Conservation (phyloP, 495 filamentous ascomycete species). For the Penicillium dipodomyicola region DNA sequence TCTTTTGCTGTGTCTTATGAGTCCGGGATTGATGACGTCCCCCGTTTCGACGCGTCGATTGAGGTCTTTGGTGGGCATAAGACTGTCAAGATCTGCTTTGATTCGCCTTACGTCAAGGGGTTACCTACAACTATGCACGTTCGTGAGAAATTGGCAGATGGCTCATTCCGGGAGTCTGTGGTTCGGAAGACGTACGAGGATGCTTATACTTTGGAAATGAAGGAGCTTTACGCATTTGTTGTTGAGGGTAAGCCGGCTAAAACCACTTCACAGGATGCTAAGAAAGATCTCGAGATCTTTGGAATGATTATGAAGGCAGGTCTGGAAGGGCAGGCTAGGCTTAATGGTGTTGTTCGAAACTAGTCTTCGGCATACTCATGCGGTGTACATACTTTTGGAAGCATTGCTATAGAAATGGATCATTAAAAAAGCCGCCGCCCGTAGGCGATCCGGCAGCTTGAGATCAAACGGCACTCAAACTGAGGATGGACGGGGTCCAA, state of each 20-base stretch:
- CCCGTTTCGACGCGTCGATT: slow-evolving; percentile 50
- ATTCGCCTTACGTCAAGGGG: slow-evolving; percentile 51
- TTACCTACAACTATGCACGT: slow-evolving; percentile 44
- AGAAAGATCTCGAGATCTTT: slow-evolving; percentile 36
- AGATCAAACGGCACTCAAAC: neutral
- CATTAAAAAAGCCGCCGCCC: neutral
- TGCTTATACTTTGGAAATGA: slow-evolving; percentile 46
- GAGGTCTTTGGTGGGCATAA: slow-evolving; percentile 46
- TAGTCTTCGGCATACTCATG: neutral
- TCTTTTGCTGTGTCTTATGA: slow-evolving; percentile 50
- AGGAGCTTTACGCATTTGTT: slow-evolving; percentile 36
- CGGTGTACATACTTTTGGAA: neutral
- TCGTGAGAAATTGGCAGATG: slow-evolving; percentile 32
- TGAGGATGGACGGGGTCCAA: neutral
- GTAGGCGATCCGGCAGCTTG: neutral
- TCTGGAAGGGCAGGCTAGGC: slow-evolving; percentile 7
- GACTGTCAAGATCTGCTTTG: slow-evolving; percentile 37
- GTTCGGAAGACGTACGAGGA: slow-evolving; percentile 44
- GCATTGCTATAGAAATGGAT: neutral
- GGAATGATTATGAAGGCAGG: slow-evolving; percentile 28
- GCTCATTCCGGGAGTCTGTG: slow-evolving; percentile 24
- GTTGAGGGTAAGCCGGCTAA: slow-evolving; percentile 40
- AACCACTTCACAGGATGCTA: slow-evolving; percentile 45
- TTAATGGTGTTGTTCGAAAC: neutral
- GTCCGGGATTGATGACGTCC: slow-evolving; percentile 45